A percentile compares a stretch with the other conserved stretches of the same genome.
Evolutionary conservation across 805 yeast genomes (phyloP).

Genomic region (Wickerhamomyces mucosus): DNA sequence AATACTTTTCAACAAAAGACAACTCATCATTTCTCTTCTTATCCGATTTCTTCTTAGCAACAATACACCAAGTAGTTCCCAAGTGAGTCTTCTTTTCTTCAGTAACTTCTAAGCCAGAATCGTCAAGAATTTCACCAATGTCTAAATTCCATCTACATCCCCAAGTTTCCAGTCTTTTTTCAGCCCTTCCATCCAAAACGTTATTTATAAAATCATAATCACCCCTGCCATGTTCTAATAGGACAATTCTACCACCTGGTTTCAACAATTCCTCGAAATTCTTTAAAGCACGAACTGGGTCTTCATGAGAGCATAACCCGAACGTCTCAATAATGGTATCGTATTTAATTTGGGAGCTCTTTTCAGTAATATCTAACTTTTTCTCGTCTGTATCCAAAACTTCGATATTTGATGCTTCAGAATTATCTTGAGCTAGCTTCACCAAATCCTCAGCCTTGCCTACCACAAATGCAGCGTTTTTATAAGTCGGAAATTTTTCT

Average conservation of each 20-base stretch:
- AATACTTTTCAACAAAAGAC: conserved; percentile 41
- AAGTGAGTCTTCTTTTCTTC: conserved; percentile 75
- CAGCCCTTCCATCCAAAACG: conserved; percentile 75
- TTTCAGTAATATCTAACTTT: conserved; percentile 16
- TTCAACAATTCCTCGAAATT: conserved; percentile 66
- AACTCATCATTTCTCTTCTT: conserved; percentile 36
- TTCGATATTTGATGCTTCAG: conserved; percentile 8
- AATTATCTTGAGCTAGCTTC: conserved; percentile 35
- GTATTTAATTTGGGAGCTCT: conserved; percentile 42
- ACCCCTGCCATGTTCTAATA: conserved; percentile 91
- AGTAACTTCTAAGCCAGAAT: conserved; percentile 75
- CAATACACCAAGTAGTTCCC: conserved; percentile 86
- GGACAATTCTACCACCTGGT: conserved; percentile 83
- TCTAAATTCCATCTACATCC: conserved; percentile 98
- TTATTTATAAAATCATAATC: conserved; percentile 68
- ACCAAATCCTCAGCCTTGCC: conserved; percentile 82
- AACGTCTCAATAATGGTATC: conserved; percentile 92
- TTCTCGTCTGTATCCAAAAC: conserved; percentile 19
- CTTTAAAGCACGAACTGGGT: conserved; percentile 74
- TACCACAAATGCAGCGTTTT: conserved; percentile 76
- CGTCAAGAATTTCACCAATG: conserved; percentile 77
- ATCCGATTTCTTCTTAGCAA: conserved; percentile 69
- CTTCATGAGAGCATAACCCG: conserved; percentile 93
- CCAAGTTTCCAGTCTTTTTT: conserved; percentile 79
- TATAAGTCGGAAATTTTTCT: conserved; percentile 52